phyloP scores from a whole-genome alignment of 2,329 filamentous ascomycete genomes.

The Fusarium pseudonygamai region DNA sequence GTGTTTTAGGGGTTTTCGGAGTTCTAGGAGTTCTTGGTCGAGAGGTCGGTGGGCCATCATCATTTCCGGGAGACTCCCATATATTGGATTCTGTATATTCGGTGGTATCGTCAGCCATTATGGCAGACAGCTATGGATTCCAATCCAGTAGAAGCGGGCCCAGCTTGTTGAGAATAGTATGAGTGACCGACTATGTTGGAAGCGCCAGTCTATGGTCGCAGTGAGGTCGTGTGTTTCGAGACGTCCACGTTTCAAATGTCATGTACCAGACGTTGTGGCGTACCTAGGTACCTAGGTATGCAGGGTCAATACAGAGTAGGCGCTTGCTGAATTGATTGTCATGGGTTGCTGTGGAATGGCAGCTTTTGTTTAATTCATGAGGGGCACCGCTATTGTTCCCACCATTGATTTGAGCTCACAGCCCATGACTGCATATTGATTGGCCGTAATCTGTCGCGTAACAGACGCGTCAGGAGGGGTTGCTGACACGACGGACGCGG shows the following conservation, averaged over 20 bases:
- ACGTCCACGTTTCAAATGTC: conserved; percentile 4
- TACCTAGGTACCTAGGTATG: not conserved
- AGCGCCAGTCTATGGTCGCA: conserved; percentile 23
- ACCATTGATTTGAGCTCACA: conserved; percentile 19
- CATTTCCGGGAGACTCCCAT: conserved; percentile 56
- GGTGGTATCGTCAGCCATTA: conserved; percentile 56
- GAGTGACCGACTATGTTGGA: conserved; percentile 9
- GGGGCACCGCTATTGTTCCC: conserved; percentile 31
- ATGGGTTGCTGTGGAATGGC: conserved; percentile 19
- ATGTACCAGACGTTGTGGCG: conserved; percentile 13
- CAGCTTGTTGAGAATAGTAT: conserved; percentile 7
- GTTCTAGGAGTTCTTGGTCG: conserved; percentile 52
- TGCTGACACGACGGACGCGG: conserved; percentile 35
- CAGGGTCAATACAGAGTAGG: conserved; percentile 11
- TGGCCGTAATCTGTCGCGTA: conserved; percentile 43
- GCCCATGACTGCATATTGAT: conserved; percentile 32
- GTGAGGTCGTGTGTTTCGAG: conserved; percentile 21
- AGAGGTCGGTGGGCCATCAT: conserved; percentile 42
- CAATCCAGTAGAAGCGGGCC: not conserved
- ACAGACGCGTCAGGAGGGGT: conserved; percentile 41
- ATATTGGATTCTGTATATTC: conserved; percentile 60
- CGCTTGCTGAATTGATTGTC: conserved; percentile 31
- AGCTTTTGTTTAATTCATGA: conserved; percentile 33
- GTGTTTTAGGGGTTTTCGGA: conserved; percentile 59
- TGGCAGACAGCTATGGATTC: conserved; percentile 9